These are phyloP conservation scores for Auxenochlorella pyrenoidosa DNA, from an alignment of 139 green algal species.

Conservation along the genomic window DNA sequence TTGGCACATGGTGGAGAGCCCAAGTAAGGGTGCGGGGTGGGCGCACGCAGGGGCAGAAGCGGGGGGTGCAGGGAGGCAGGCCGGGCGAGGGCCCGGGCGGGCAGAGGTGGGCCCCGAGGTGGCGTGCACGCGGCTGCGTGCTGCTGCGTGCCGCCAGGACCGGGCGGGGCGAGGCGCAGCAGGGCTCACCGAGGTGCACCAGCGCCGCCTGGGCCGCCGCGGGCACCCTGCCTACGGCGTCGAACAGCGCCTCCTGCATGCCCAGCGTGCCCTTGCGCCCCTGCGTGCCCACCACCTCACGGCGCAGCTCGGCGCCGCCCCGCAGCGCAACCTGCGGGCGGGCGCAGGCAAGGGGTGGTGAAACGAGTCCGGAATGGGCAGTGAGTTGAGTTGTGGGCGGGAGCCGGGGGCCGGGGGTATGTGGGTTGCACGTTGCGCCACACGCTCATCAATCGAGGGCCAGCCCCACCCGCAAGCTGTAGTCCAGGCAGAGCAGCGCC, in stretches of 20 bases:
- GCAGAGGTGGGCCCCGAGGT: no score
- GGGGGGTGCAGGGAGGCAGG: no score
- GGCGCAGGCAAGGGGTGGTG: not conserved
- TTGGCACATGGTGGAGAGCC: no score
- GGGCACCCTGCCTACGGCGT: not conserved
- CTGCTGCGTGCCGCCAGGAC: no score
- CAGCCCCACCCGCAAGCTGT: not conserved
- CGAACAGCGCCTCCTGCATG: not conserved
- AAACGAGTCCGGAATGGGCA: no score
- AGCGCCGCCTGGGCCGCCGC: not conserved
- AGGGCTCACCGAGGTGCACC: not conserved
- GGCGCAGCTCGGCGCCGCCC: not conserved
- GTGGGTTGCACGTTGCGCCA: not conserved
- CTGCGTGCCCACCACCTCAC: not conserved
- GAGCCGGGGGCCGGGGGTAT: no score
- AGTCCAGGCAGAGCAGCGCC: constrained; percentile 20
- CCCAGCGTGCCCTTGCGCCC: not conserved
- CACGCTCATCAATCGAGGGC: not conserved
- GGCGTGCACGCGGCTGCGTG: no score
- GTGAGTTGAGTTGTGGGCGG: no score
- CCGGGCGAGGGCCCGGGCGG: no score
- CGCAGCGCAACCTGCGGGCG: constrained; percentile 1
- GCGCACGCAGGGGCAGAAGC: no score
- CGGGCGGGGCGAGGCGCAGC: no score
- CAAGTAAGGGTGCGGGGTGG: no score